These are phyloP conservation scores for Phaeoacremonium minimum DNA, from an alignment of 2,329 filamentous ascomycete species.

Conservation along the genomic window DNA sequence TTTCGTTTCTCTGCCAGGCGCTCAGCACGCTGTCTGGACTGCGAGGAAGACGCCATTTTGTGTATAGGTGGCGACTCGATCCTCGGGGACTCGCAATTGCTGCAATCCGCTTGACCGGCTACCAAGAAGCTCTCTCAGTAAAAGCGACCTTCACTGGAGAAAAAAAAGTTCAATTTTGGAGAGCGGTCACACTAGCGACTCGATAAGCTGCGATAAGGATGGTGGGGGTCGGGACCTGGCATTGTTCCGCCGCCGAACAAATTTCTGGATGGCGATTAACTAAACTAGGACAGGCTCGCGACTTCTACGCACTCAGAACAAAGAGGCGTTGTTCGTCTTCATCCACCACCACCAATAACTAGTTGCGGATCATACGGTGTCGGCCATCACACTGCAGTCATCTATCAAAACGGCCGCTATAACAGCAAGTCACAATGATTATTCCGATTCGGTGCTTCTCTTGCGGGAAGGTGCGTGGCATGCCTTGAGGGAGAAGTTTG, in stretches of 20 bases:
- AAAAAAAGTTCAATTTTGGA: conserved; percentile 6
- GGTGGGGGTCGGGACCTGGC: neutral
- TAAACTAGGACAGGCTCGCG: too few relatives aligned
- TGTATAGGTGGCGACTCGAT: too few relatives aligned
- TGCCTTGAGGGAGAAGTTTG: neutral
- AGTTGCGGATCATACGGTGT: too few relatives aligned
- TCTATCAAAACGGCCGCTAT: conserved; percentile 1
- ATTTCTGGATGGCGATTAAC: neutral
- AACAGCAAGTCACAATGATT: conserved; percentile 70
- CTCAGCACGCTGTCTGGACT: neutral
- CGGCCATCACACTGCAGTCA: too few relatives aligned
- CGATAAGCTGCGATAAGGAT: conserved; percentile 7
- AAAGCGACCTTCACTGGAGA: too few relatives aligned
- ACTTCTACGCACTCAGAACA: too few relatives aligned
- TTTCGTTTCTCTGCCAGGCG: conserved; percentile 11
- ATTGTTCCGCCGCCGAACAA: neutral
- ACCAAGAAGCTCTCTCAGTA: too few relatives aligned
- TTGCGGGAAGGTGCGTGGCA: conserved; percentile 82
- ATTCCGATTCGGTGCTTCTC: conserved; percentile 98
- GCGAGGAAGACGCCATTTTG: neutral
- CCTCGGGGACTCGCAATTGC: too few relatives aligned
- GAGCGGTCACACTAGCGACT: conserved; percentile 1
- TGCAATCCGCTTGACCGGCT: too few relatives aligned
- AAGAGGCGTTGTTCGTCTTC: too few relatives aligned
- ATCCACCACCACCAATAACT: too few relatives aligned